Evolutionary conservation across 257 asterid genomes (phyloP), one percentile per base, ranked within the genome.

Genomic region (Capsicum baccatum): DNA sequence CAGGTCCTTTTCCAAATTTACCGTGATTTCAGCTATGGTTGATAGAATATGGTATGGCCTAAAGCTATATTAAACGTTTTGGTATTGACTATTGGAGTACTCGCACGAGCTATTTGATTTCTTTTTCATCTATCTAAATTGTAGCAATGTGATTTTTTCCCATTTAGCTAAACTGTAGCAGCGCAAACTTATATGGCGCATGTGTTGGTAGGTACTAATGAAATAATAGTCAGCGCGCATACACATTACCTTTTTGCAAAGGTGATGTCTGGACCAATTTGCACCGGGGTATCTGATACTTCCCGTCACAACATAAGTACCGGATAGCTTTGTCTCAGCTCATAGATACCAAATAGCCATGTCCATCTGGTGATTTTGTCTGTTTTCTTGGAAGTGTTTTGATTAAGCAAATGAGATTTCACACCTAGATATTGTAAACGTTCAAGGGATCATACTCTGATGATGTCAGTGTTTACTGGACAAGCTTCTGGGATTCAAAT

Each of bases 51-150:
- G 26, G 26, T 26, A 26, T 26, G 26, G 26, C 26, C 26, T 26
- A 26, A 26, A 26, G 26, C 26, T 26, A 26, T 26, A 56, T 56
- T 56, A 37, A 37, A 37, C 42, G 42, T 37, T 4, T 37, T 37
- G 84, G 85, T 89, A 54, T 69, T 94, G n/a, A 87, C 88, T 60
- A 83, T 91, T 85, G 95, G 92, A 73, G 54, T 15, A 16, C 42
- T 58, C 17, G 0, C 4, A 0, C 5, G 10, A 17, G 66, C 12
- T n/a, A 59, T 33, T 59, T 59, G 33, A 60, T 60, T n/a, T n/a
- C 5, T 26, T 1, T 60, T 60, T n/a, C 10, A 60, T 60, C 35
- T n/a, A 3, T 1, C 33, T n/a, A 60, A n/a, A 60, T 60, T 60
- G 35, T 2, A 0, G 6, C 26, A 1, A 26, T 8, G 12, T 60